These are phyloP conservation scores for Polyplosphaeria fusca DNA, from an alignment of 495 filamentous ascomycete genomes.

Conservation along the genomic window DNA sequence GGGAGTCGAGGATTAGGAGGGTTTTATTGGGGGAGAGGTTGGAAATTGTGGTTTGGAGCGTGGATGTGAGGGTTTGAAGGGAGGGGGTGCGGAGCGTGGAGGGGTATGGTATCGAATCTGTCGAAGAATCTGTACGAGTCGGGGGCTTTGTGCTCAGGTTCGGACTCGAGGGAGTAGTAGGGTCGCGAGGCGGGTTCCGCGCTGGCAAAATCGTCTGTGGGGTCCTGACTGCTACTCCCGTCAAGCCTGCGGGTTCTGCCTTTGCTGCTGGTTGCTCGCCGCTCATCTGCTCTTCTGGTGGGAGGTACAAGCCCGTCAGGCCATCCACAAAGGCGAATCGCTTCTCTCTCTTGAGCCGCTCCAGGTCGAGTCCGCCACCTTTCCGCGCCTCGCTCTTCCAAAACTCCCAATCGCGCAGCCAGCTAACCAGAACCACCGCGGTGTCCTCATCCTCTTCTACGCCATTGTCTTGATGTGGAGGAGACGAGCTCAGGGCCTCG, in stretches of 20 bases:
- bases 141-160: background rate
- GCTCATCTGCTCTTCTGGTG: background rate
- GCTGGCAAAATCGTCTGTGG: background rate
- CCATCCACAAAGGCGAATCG: slow-evolving; percentile 73
- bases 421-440: slow-evolving; percentile 73
- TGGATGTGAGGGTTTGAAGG: slow-evolving; percentile 15
- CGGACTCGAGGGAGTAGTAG: background rate
- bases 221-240: background rate
- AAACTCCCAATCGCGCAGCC: slow-evolving; percentile 69
- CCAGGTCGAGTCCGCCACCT: slow-evolving; percentile 62
- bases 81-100: slow-evolving; percentile 17
- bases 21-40: slow-evolving; percentile 17
- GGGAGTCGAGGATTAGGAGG: slow-evolving; percentile 51
- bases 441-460: slow-evolving; percentile 29
- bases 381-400: slow-evolving; percentile 53
- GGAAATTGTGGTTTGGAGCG: slow-evolving; percentile 15
- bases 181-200: slow-evolving; percentile 1
- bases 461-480: background rate
- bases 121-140: background rate
- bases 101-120: background rate
- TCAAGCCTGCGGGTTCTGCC: background rate
- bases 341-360: slow-evolving; percentile 52
- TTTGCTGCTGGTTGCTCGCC: background rate
- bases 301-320: slow-evolving; percentile 55
- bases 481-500: slow-evolving; percentile 48